Conservation (phyloP, 2,329 filamentous ascomycete species). For the Anisogramma anomala region DNA sequence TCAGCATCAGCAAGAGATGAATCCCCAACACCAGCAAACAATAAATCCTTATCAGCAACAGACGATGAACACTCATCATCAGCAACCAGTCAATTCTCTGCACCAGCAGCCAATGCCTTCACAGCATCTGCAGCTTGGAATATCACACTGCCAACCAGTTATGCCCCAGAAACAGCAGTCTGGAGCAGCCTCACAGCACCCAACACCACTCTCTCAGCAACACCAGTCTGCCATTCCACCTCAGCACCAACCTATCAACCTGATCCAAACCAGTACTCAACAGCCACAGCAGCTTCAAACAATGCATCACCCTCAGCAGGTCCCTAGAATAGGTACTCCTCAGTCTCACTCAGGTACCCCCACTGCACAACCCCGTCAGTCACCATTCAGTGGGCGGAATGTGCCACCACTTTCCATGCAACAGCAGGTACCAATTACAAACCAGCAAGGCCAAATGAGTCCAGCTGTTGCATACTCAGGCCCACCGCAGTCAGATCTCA, state of each 20-base stretch:
- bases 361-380: slow-evolving; percentile 9
- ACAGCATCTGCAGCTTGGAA: slow-evolving; percentile 17
- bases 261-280: not conserved
- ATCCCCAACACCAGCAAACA: slow-evolving; percentile 17
- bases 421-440: slow-evolving; percentile 6
- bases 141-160: no score
- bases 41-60: slow-evolving; percentile 16
- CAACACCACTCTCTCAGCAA: slow-evolving; percentile 11
- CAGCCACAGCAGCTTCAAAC: slow-evolving; percentile 9
- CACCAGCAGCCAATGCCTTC: slow-evolving; percentile 16
- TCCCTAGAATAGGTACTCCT: slow-evolving; percentile 8
- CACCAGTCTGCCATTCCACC: not conserved
- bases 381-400: slow-evolving; percentile 9
- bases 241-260: not conserved
- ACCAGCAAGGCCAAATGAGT: slow-evolving; percentile 4
- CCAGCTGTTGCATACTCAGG: slow-evolving; percentile 8
- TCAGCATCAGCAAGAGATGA: slow-evolving; percentile 13
- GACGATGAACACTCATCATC: not conserved
- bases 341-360: slow-evolving; percentile 6
- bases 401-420: slow-evolving; percentile 8
- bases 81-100: slow-evolving; percentile 6
- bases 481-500: slow-evolving; percentile 3
- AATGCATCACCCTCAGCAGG: slow-evolving; percentile 6
- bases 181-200: slow-evolving; percentile 14
- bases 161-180: not conserved